Percentiles rank a stretch among this genome's conserved stretches.
Conservation (phyloP, 2,329 filamentous ascomycete species). For the Epichloe uncinata region DNA sequence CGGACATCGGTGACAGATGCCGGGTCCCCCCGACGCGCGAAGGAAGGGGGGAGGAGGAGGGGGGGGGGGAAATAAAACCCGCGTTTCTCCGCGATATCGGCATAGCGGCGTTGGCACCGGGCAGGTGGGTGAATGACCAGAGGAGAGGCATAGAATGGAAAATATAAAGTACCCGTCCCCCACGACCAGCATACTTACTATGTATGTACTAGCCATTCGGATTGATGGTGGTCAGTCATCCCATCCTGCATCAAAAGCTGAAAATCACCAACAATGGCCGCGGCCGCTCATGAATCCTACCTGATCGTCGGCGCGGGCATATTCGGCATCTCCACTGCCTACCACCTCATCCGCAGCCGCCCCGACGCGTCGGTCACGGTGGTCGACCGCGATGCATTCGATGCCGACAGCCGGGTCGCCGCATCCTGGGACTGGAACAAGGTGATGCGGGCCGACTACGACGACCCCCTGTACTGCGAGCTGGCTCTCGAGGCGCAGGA, state of each 20-base stretch:
- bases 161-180: too few relatives aligned
- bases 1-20: background rate
- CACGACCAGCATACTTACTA: too few relatives aligned
- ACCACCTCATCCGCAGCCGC: slow-evolving; percentile 41
- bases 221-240: too few relatives aligned
- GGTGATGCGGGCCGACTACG: slow-evolving; percentile 56
- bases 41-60: rapidly evolving
- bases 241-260: background rate
- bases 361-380: slow-evolving; percentile 38
- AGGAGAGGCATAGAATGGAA: too few relatives aligned
- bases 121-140: too few relatives aligned
- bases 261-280: background rate
- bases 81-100: too few relatives aligned
- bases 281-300: slow-evolving; percentile 23
- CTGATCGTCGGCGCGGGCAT: slow-evolving; percentile 53
- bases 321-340: slow-evolving; percentile 54
- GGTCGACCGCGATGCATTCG: slow-evolving; percentile 41
- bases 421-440: slow-evolving; percentile 66
- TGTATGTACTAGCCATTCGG: too few relatives aligned
- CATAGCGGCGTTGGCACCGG: too few relatives aligned
- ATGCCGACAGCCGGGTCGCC: slow-evolving; percentile 35
- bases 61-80: too few relatives aligned
- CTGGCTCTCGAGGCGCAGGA: slow-evolving; percentile 54
- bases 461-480: slow-evolving; percentile 46
- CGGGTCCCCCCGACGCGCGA: background rate